Base-by-base conservation (phyloP, 192 early-diverging fungal species). In the Coemansia guatemalensis region DNA sequence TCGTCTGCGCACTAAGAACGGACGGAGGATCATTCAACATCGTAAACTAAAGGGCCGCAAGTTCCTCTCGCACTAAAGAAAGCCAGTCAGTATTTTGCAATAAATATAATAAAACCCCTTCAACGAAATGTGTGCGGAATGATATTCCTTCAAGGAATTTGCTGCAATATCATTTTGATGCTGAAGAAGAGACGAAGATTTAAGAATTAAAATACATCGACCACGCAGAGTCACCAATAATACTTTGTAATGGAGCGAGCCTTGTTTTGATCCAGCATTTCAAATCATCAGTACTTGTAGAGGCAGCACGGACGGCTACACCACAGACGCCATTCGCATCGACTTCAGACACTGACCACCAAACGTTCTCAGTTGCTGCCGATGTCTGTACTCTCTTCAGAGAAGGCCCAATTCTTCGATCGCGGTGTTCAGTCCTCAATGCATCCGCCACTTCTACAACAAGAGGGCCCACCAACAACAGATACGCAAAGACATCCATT, bases 1-100 rank as follows among this genome's bases (percentile, higher is more conserved):
- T 47, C 83, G 97, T 12, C 71, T 95, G 64, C 77, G 87, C 60
- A 92, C 89, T 30, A 87, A 88, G 56, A 84, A 73, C 20, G 97
- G 97, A 5, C 84, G 92, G 23, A 89, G 85, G 63, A 84, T 93
- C 1, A 75, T 99, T 26, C 65, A 68, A 14, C 83, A 92, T 54
- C 83, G 97, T 18, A 85, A 83, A 64, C 55, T 93, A 56, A 99
- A 99, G 82, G 96, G 96, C 26, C 86, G 96, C 70, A 90, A 90
- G 65, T 85, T 71, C 73, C 81, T 99, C 59, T 89, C 92, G 20
- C 93, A 93, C 71, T 96, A 86, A 68, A 30, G n/a, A n/a, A n/a
- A n/a, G n/a, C n/a, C n/a, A n/a, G n/a, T n/a, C n/a, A n/a, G n/a
- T n/a, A n/a, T n/a, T n/a, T n/a, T n/a, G n/a, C n/a, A n/a, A n/a